phyloP scores from a whole-genome alignment of 148 eudicot genomes.

The Silene uniflora region DNA sequence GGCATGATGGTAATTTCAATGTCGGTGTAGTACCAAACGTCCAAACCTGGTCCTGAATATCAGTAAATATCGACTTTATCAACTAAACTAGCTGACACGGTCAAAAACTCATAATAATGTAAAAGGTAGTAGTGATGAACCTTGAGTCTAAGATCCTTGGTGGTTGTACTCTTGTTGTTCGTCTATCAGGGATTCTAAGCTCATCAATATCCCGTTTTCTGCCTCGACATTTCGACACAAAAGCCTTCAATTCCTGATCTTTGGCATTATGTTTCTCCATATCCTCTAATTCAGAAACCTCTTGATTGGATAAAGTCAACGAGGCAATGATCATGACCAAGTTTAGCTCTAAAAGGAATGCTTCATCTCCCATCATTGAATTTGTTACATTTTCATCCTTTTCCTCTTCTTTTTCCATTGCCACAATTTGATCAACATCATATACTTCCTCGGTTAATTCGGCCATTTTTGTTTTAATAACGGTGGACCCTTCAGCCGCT shows the following conservation, averaged over 20 bases:
- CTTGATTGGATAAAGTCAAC: constrained; percentile 34
- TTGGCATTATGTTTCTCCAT: constrained; percentile 17
- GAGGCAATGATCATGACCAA: constrained; percentile 34
- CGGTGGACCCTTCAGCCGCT: not conserved
- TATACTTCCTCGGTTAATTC: constrained; percentile 7
- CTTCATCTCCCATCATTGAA: constrained; percentile 9
- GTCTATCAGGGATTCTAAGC: constrained; percentile 25
- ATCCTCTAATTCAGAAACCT: constrained; percentile 29
- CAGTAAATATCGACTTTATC: too few relatives aligned
- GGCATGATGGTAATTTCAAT: too few relatives aligned
- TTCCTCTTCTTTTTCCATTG: constrained; percentile 11
- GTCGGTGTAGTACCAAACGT: too few relatives aligned
- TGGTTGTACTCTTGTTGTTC: constrained; percentile 17
- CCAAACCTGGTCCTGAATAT: too few relatives aligned
- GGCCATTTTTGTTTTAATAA: constrained; percentile 7
- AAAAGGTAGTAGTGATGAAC: constrained; percentile 12
- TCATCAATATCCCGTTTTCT: constrained; percentile 26
- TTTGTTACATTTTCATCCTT: constrained; percentile 11
- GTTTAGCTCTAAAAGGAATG: constrained; percentile 35
- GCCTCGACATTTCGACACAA: constrained; percentile 21
- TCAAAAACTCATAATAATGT: too few relatives aligned
- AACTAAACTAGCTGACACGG: too few relatives aligned
- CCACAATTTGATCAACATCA: not conserved
- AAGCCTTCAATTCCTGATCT: constrained; percentile 21
- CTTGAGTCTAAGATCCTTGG: constrained; percentile 42